phyloP scores from a whole-genome alignment of 2,329 filamentous ascomycete species.

The Lachnellula occidentalis region DNA sequence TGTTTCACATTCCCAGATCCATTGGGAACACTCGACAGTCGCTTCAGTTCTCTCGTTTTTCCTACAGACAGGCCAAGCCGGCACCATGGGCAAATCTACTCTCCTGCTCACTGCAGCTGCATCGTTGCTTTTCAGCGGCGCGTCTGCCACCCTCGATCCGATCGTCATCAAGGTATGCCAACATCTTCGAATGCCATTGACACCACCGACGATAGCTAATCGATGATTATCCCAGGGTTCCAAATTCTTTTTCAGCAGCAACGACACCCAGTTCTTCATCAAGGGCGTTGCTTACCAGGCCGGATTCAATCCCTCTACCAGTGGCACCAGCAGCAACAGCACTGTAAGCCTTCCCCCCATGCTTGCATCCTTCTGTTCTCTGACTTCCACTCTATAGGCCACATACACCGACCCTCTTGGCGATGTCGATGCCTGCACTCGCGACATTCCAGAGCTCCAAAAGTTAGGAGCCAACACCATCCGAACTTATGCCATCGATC shows the following conservation, averaged over 20 bases:
- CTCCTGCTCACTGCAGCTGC: conserved; percentile 38
- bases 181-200: neutral
- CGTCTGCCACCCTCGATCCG: conserved; percentile 48
- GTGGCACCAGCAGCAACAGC: conserved; percentile 18
- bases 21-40: neutral
- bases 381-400: conserved; percentile 20
- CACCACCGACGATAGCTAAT: neutral
- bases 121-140: conserved; percentile 41
- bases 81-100: conserved; percentile 8
- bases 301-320: conserved; percentile 47
- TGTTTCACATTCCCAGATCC: neutral
- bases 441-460: conserved; percentile 76
- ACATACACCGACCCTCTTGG: conserved; percentile 78
- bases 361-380: conserved; percentile 37
- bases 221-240: conserved; percentile 17
- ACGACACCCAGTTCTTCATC: conserved; percentile 78
- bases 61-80: neutral
- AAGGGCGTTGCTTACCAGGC: conserved; percentile 94
- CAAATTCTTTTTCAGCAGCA: conserved; percentile 40
- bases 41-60: neutral
- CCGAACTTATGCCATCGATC: conserved; percentile 89
- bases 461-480: conserved; percentile 84
- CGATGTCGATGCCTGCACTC: conserved; percentile 63
- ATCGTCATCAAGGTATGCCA: conserved; percentile 39
- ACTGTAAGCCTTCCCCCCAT: conserved; percentile 4